These are phyloP conservation scores for Apiospora marii DNA, from an alignment of 2,329 filamentous ascomycete species.

Conservation along the genomic window DNA sequence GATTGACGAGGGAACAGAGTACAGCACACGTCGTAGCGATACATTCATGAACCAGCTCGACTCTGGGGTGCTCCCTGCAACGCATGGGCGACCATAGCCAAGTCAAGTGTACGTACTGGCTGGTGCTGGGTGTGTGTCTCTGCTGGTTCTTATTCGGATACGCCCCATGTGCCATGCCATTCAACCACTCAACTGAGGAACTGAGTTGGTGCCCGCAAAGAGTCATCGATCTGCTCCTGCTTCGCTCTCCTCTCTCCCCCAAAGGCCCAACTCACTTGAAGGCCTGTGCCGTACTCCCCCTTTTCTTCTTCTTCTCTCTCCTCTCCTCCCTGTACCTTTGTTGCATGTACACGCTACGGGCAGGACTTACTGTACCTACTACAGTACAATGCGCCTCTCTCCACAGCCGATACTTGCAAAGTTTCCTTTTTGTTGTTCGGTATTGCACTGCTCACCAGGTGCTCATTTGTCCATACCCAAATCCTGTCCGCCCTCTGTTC, in stretches of 20 bases:
- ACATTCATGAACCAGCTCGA: conserved; percentile 20
- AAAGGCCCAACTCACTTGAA: not conserved
- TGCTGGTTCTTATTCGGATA: conserved; percentile 5
- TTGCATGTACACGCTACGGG: conserved; percentile 15
- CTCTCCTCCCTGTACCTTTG: not conserved
- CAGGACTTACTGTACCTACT: not conserved
- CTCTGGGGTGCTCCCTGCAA: conserved; percentile 11
- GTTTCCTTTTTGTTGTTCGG: conserved; percentile 13
- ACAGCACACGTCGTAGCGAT: conserved; percentile 12
- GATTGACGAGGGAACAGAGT: not conserved
- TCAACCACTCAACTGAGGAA: conserved; percentile 13
- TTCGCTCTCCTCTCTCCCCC: conserved; percentile 9
- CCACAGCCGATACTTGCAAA: conserved; percentile 13
- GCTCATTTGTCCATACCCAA: conserved; percentile 5
- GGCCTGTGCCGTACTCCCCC: conserved; percentile 23
- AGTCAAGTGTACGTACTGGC: conserved; percentile 1
- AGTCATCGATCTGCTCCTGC: conserved; percentile 30
- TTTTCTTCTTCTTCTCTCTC: conserved; percentile 7
- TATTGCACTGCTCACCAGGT: not conserved
- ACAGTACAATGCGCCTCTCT: conserved; percentile 18
- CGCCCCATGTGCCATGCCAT: conserved; percentile 11
- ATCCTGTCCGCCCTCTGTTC: not conserved
- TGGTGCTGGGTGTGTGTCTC: conserved; percentile 13
- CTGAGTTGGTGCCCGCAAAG: conserved; percentile 25
- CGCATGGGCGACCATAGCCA: not conserved